phyloP scores from a whole-genome alignment of 1,139 yeast genomes.

The Saccharomycopsis hybrid region DNA sequence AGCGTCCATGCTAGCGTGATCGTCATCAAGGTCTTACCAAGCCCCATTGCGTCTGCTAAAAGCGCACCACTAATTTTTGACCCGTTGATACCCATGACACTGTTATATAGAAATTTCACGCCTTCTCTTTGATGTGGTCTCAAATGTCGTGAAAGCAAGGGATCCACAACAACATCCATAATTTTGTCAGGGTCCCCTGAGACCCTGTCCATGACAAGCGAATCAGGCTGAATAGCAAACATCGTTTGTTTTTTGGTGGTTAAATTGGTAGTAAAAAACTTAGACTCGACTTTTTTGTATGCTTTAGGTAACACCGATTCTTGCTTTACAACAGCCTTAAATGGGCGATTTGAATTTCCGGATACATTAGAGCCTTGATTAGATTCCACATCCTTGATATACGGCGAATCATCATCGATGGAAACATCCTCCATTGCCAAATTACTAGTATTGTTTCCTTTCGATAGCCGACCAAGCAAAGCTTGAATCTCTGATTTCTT shows the following conservation, averaged over 20 bases:
- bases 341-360: too few relatives aligned
- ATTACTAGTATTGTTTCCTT: too few relatives aligned
- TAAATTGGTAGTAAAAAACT: background rate
- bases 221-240: constrained; percentile 19
- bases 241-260: background rate
- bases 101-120: constrained; percentile 70
- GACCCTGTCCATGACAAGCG: constrained; percentile 39
- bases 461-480: too few relatives aligned
- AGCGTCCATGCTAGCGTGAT: constrained; percentile 82
- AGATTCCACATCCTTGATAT: too few relatives aligned
- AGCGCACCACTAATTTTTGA: constrained; percentile 57
- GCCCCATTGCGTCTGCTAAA: constrained; percentile 95
- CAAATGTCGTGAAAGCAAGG: constrained; percentile 45
- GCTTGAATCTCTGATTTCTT: constrained; percentile 20
- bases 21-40: constrained; percentile 88
- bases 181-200: constrained; percentile 24
- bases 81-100: constrained; percentile 67
- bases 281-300: background rate
- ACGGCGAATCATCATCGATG: too few relatives aligned
- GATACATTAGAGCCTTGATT: too few relatives aligned
- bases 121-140: constrained; percentile 88
- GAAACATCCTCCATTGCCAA: too few relatives aligned
- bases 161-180: constrained; percentile 69
- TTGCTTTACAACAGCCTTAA: too few relatives aligned
- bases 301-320: too few relatives aligned